These are phyloP conservation scores for Phaeotremella fagi DNA, from an alignment of 768 basidiomycete species.

Conservation along the genomic window DNA sequence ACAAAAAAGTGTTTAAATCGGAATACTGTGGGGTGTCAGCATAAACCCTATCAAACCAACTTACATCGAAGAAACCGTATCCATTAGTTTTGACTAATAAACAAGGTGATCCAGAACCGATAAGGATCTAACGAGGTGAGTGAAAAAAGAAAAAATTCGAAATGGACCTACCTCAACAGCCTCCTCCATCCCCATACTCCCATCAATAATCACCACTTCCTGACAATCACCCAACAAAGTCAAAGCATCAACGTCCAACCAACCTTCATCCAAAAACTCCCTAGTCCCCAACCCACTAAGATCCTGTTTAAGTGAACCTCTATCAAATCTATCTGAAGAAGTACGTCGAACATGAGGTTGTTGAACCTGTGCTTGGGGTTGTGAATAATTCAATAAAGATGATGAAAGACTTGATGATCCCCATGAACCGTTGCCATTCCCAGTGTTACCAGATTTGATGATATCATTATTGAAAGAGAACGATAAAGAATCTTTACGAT, in stretches of 20 bases:
- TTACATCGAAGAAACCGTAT: constrained; percentile 35
- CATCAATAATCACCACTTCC: constrained; percentile 7
- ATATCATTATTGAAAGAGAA: too few relatives aligned
- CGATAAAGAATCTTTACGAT: too few relatives aligned
- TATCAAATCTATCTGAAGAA: too few relatives aligned
- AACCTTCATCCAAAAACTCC: constrained; percentile 14
- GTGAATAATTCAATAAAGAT: too few relatives aligned
- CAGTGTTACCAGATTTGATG: too few relatives aligned
- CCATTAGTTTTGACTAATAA: constrained; percentile 12
- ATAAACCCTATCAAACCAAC: background rate
- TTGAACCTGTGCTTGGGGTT: too few relatives aligned
- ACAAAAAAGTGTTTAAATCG: constrained; percentile 35
- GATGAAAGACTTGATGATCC: too few relatives aligned
- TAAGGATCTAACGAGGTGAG: constrained; percentile 17
- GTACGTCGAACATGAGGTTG: too few relatives aligned
- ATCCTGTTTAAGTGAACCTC: too few relatives aligned
- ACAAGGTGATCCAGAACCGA: constrained; percentile 14
- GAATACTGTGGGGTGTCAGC: constrained; percentile 23
- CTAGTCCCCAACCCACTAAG: too few relatives aligned
- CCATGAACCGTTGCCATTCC: too few relatives aligned
- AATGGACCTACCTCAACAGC: constrained; percentile 36
- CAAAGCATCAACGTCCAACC: constrained; percentile 18
- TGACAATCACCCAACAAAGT: constrained; percentile 1
- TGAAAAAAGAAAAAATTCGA: background rate
- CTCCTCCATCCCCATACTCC: constrained; percentile 22